Evolutionary conservation across 208 protist species (phyloP), one percentile per base, ranked within the genome.

Genomic region (Porcisia hertigi): DNA sequence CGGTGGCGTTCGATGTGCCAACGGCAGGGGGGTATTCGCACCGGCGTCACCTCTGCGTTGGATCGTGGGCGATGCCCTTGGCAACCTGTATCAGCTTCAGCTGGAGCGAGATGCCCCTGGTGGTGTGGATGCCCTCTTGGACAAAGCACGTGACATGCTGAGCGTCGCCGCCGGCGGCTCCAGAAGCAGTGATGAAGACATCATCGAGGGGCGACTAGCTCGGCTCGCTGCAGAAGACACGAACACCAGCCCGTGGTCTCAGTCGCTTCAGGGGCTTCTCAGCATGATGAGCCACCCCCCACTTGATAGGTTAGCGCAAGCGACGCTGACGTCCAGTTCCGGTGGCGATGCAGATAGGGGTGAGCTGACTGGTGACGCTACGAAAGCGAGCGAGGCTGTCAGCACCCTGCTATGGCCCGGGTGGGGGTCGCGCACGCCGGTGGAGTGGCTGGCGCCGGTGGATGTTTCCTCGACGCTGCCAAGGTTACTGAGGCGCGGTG

Each of bases 11-110:
- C 60, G 36, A 41, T 16, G 52, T 69, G 1, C 55, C 75, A 39
- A 69, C 65, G 47, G 59, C 14, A 14, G 41, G 9, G 41, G 41
- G 30, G 16, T 34, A 49, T 47, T n/a, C 14, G 63, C 59, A 45
- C 12, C 45, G 52, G 58, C 58, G 14, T 54, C 53, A 16, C 36
- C 49, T 53, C 53, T 62, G 58, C 53, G 74, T 47, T 92, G 90
- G 81, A 76, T 96, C 34, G 89, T 77, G 7, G 92, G 92, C 0
- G 92, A 96, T 64, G 77, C 49, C 20, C 81, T 96, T 23, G 92
- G 92, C 30, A 93, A 94, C 73, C 71, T 96, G 3, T 94, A 94
- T 72, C 89, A 93, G 79, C 77, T 96, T 53, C 79, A 71, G 52
- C 80, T 93, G 11, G 63, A 88, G 47, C 73, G 71, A 36, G 77